These are phyloP conservation scores for Yarrowia alimentaria DNA, from an alignment of 805 yeast genomes.

Conservation along the genomic window DNA sequence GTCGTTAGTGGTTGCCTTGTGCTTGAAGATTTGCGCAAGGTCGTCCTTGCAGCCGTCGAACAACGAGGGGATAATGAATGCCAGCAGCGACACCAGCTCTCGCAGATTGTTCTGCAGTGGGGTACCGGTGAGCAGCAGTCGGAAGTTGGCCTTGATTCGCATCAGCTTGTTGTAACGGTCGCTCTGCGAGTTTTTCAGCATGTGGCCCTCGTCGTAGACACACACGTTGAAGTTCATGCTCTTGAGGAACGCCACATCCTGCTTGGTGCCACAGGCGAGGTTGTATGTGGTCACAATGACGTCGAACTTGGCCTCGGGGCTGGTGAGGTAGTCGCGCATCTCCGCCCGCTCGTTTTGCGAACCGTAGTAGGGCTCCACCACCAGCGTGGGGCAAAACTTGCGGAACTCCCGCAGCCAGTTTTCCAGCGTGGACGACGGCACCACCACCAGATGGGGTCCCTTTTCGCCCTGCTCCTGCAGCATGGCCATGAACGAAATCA, in stretches of 20 bases:
- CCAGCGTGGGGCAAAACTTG: constrained; percentile 76
- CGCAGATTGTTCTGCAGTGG: constrained; percentile 91
- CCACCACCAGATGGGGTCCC: constrained; percentile 91
- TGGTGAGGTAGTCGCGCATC: constrained; percentile 64
- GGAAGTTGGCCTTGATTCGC: constrained; percentile 78
- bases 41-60: constrained; percentile 82
- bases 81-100: constrained; percentile 84
- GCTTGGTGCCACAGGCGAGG: constrained; percentile 81
- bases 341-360: constrained; percentile 80
- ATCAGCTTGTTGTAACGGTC: constrained; percentile 86
- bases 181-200: constrained; percentile 83
- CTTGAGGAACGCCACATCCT: constrained; percentile 76
- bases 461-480: constrained; percentile 61
- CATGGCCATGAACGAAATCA: constrained; percentile 85
- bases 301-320: constrained; percentile 60
- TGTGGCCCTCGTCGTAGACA: constrained; percentile 96
- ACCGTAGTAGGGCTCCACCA: constrained; percentile 93
- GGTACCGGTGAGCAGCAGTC: constrained; percentile 90
- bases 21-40: constrained; percentile 77
- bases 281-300: constrained; percentile 93
- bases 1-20: constrained; percentile 70
- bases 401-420: constrained; percentile 95
- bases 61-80: constrained; percentile 82
- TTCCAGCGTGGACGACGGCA: constrained; percentile 94
- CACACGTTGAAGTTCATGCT: constrained; percentile 77